phyloP scores from a whole-genome alignment of 2,329 filamentous ascomycete species.

The Alternaria longipes region DNA sequence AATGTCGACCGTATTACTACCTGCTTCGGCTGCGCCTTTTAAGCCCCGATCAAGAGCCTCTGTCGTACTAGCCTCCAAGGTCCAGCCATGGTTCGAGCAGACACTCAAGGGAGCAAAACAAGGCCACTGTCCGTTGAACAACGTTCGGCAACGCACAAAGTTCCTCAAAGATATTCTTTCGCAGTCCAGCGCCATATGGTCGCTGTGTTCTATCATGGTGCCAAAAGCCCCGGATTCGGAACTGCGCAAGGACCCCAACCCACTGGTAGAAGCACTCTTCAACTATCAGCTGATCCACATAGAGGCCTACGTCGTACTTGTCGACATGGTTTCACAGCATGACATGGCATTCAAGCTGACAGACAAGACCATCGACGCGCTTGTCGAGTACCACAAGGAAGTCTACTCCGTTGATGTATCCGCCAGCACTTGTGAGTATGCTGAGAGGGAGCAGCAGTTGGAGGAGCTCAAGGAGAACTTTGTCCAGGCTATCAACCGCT shows the following conservation, averaged over 20 bases:
- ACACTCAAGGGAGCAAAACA: conserved; percentile 97
- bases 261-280: conserved; percentile 84
- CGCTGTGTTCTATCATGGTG: conserved; percentile 89
- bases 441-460: conserved; percentile 93
- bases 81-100: conserved; percentile 95
- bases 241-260: conserved; percentile 81
- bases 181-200: conserved; percentile 91
- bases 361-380: conserved; percentile 87
- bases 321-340: conserved; percentile 97
- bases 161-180: conserved; percentile 95
- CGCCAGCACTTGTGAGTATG: conserved; percentile 91
- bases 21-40: conserved; percentile 93
- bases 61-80: conserved; percentile 89
- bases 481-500: conserved; percentile 95
- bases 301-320: conserved; percentile 97
- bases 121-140: conserved; percentile 96
- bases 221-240: conserved; percentile 88
- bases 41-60: conserved; percentile 85
- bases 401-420: conserved; percentile 91
- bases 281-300: conserved; percentile 94
- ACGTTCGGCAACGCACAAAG: conserved; percentile 91
- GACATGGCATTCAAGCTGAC: conserved; percentile 99
- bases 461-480: conserved; percentile 98
- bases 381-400: conserved; percentile 96
- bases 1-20: conserved; percentile 93